Conservation (phyloP, 2,329 filamentous ascomycete species). For the Grosmannia serpens region DNA sequence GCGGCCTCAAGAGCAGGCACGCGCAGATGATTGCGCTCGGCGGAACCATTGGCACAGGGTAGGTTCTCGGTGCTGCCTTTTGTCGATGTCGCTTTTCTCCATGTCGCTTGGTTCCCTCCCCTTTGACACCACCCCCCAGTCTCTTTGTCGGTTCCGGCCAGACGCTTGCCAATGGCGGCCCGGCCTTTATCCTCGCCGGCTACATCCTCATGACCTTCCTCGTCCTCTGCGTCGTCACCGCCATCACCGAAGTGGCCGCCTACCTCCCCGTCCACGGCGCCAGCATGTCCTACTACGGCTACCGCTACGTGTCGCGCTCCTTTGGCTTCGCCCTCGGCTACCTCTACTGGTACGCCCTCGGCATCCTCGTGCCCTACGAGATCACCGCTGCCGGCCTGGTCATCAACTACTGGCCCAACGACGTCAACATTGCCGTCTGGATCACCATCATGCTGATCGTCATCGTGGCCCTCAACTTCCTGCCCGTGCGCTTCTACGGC, state of each 20-base stretch:
- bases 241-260: slow-evolving; percentile 45
- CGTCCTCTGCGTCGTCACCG: slow-evolving; percentile 21
- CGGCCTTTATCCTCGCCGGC: slow-evolving; percentile 16
- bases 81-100: not conserved
- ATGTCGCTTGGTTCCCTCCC: not conserved
- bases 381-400: slow-evolving; percentile 50
- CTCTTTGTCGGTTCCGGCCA: slow-evolving; percentile 9
- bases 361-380: slow-evolving; percentile 31
- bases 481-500: slow-evolving; percentile 9
- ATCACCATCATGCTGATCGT: slow-evolving; percentile 14
- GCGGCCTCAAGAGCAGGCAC: slow-evolving; percentile 29
- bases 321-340: slow-evolving; percentile 35
- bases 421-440: slow-evolving; percentile 39
- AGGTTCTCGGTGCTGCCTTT: not conserved
- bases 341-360: slow-evolving; percentile 38
- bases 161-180: slow-evolving; percentile 11
- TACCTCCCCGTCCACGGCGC: slow-evolving; percentile 46
- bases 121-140: slow-evolving; percentile 17
- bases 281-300: slow-evolving; percentile 35
- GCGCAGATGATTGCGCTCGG: slow-evolving; percentile 39
- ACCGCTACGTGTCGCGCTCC: slow-evolving; percentile 31
- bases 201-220: slow-evolving; percentile 25
- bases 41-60: slow-evolving; percentile 35
- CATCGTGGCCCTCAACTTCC: slow-evolving; percentile 2
- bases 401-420: slow-evolving; percentile 38